These are phyloP conservation scores for Ceratocystis lukuohia DNA, from an alignment of 2,329 filamentous ascomycete genomes.

Conservation along the genomic window DNA sequence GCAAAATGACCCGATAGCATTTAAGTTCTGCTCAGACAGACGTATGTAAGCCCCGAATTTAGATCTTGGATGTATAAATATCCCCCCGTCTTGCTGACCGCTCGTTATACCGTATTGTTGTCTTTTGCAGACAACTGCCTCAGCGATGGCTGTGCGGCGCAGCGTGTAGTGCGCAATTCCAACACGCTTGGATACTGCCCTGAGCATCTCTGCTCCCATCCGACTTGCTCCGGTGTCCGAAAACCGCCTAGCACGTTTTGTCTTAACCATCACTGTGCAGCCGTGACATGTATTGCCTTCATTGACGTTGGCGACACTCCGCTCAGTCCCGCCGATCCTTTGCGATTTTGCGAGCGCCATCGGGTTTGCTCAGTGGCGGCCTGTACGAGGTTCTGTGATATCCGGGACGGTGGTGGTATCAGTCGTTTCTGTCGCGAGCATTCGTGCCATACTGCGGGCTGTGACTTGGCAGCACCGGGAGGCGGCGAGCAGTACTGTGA, in stretches of 20 bases:
- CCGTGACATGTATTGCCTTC: conserved; percentile 18
- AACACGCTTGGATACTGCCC: conserved; percentile 20
- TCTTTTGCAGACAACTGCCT: conserved; percentile 21
- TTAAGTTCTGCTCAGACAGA: conserved; percentile 21
- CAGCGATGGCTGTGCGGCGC: conserved; percentile 19
- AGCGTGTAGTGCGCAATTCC: conserved; percentile 6
- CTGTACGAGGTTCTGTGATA: conserved; percentile 21
- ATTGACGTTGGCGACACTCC: conserved; percentile 20
- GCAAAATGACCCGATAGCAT: conserved; percentile 21
- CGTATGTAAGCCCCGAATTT: conserved; percentile 19
- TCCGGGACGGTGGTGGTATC: background rate
- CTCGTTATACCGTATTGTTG: background rate
- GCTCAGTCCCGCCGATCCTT: conserved; percentile 13
- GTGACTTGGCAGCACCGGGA: conserved; percentile 13
- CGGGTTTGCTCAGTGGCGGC: conserved; percentile 20
- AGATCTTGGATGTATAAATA: background rate
- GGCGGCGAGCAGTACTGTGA: conserved; percentile 10
- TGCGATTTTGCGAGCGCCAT: conserved; percentile 23
- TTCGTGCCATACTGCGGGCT: conserved; percentile 20
- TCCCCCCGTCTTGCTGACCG: background rate
- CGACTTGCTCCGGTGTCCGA: conserved; percentile 18
- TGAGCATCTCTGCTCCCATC: conserved; percentile 23
- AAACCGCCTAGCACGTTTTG: conserved; percentile 17
- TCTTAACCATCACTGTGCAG: conserved; percentile 21
- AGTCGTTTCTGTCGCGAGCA: conserved; percentile 20